A percentile compares a stretch with the other conserved stretches of the same genome.
phyloP scores from a whole-genome alignment of 768 basidiomycete genomes.

The Boletus fagicola region DNA sequence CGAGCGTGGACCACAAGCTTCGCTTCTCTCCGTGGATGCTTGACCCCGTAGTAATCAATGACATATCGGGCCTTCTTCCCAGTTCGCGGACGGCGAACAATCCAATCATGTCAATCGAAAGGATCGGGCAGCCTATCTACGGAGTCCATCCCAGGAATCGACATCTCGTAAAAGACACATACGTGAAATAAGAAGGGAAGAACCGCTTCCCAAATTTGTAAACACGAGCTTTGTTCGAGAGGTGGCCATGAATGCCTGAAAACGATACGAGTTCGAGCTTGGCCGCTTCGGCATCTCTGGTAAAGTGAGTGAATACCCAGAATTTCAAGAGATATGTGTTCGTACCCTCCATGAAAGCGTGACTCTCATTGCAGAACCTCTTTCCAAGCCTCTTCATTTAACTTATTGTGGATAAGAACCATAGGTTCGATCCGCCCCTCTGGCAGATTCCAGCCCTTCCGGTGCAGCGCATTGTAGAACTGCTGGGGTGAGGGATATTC shows the following conservation, averaged over 20 bases:
- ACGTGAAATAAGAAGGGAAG: conserved; percentile 11
- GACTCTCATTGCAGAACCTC: conserved; percentile 14
- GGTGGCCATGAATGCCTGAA: conserved; percentile 15
- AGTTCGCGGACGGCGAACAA: conserved; percentile 7
- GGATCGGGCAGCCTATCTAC: conserved; percentile 8
- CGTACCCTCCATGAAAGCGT: conserved; percentile 15
- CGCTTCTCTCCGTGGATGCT: conserved; percentile 5
- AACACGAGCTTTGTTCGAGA: conserved; percentile 14
- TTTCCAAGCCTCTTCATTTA: conserved; percentile 13
- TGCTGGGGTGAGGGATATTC: conserved; percentile 16
- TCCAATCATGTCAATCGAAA: conserved; percentile 18
- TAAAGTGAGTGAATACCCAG: not conserved
- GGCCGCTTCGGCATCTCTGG: conserved; percentile 6
- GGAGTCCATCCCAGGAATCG: not conserved
- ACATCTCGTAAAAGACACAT: not conserved
- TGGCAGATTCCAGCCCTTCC: conserved; percentile 8
- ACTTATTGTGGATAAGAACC: conserved; percentile 9
- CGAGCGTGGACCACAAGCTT: conserved; percentile 4
- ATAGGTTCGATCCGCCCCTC: conserved; percentile 5
- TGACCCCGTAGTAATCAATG: conserved; percentile 16
- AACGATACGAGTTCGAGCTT: conserved; percentile 13
- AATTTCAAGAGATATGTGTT: not conserved
- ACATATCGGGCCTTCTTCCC: conserved; percentile 6
- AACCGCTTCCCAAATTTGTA: not conserved
- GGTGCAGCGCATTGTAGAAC: conserved; percentile 13